A percentile compares a stretch with the other conserved stretches of the same genome.
These are phyloP conservation scores for Tolypocladium inflatum DNA, from an alignment of 2,329 filamentous ascomycete species.

Conservation along the genomic window DNA sequence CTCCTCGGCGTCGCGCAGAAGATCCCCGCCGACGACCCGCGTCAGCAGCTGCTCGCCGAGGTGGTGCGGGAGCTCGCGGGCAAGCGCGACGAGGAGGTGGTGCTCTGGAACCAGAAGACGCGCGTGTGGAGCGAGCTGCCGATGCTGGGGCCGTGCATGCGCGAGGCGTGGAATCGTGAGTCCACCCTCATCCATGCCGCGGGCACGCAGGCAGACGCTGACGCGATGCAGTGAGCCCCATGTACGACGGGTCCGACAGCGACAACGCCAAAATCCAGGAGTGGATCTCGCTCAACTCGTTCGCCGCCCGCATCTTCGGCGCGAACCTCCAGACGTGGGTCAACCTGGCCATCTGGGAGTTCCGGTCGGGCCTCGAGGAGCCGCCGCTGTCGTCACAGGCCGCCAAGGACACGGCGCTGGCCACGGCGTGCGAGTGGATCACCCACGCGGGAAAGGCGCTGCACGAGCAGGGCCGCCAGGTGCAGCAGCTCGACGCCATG, in stretches of 20 bases:
- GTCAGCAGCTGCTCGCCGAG: constrained; percentile 13
- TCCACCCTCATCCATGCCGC: neutral
- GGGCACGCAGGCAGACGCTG: neutral
- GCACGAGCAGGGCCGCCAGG: constrained; percentile 8
- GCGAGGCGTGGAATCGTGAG: constrained; percentile 20
- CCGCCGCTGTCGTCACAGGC: constrained; percentile 5
- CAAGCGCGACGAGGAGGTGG: constrained; percentile 12
- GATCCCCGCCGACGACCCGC: constrained; percentile 15
- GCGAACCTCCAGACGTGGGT: constrained; percentile 10
- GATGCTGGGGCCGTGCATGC: constrained; percentile 18
- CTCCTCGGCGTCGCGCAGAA: constrained; percentile 13
- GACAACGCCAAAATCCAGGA: constrained; percentile 10
- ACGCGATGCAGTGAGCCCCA: constrained; percentile 10
- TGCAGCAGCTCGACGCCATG: constrained; percentile 8
- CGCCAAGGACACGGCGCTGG: constrained; percentile 11
- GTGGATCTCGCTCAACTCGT: constrained; percentile 23
- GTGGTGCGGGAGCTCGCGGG: constrained; percentile 12
- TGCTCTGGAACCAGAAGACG: constrained; percentile 16
- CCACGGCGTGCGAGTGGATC: constrained; percentile 18
- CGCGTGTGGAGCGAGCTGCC: constrained; percentile 19
- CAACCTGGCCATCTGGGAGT: constrained; percentile 19
- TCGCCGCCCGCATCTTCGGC: constrained; percentile 20
- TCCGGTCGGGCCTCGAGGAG: constrained; percentile 20
- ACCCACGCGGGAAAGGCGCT: constrained; percentile 16
- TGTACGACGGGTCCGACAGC: constrained; percentile 12